phyloP scores from a whole-genome alignment of 1,139 yeast species.

The Pichia sp. region DNA sequence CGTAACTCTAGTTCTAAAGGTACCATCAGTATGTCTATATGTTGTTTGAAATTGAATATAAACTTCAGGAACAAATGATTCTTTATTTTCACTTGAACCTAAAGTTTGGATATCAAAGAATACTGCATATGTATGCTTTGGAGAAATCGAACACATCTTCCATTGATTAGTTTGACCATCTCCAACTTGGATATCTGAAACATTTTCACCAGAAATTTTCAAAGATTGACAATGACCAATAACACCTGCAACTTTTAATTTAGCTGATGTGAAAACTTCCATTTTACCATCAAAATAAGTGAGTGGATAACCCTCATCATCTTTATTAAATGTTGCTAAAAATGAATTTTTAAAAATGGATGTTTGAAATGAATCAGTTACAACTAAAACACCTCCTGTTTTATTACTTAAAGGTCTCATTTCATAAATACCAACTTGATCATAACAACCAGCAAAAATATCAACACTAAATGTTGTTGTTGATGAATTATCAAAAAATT shows the following conservation, averaged over 20 bases:
- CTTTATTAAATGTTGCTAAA: conserved; percentile 79
- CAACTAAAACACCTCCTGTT: conserved; percentile 89
- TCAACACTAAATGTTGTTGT: conserved; percentile 85
- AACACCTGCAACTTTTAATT: conserved; percentile 83
- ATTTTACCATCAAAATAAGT: conserved; percentile 86
- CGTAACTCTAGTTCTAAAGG: conserved; percentile 85
- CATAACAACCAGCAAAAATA: conserved; percentile 95
- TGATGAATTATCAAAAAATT: conserved; percentile 35
- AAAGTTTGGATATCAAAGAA: conserved; percentile 77
- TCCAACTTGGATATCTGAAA: conserved; percentile 91
- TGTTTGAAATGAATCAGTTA: conserved; percentile 94
- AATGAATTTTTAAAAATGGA: conserved; percentile 93
- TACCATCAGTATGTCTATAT: conserved; percentile 75
- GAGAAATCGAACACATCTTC: conserved; percentile 77
- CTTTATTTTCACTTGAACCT: conserved; percentile 31
- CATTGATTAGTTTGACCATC: conserved; percentile 87
- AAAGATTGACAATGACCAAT: conserved; percentile 89
- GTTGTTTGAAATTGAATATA: conserved; percentile 67
- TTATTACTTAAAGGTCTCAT: conserved; percentile 84
- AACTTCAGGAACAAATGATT: conserved; percentile 42
- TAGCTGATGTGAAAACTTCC: conserved; percentile 84
- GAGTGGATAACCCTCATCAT: conserved; percentile 72
- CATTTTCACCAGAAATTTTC: conserved; percentile 52
- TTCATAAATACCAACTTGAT: conserved; percentile 95
- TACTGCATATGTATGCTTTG: conserved; percentile 78